These are phyloP conservation scores for Diplodia mutila DNA, from an alignment of 2,329 filamentous ascomycete species.

Conservation along the genomic window DNA sequence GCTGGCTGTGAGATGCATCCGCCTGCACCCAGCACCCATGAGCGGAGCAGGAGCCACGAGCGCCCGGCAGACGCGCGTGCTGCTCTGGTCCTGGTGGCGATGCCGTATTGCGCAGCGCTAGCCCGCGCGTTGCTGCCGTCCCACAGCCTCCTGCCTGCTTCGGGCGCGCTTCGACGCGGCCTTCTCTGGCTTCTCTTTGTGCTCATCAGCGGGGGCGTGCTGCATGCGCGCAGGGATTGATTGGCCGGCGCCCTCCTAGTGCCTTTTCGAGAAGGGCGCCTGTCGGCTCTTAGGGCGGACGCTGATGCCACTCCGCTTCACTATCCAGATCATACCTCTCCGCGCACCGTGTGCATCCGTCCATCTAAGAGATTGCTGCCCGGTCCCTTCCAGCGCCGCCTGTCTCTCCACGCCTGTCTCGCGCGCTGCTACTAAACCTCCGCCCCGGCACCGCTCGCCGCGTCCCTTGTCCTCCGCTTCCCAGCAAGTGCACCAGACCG, in stretches of 20 bases:
- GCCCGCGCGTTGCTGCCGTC: slow-evolving; percentile 5
- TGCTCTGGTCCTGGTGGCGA: slow-evolving; percentile 16
- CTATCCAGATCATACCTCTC: slow-evolving; percentile 22
- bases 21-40: not conserved
- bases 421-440: slow-evolving; percentile 17
- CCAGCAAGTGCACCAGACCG: not conserved
- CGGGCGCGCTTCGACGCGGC: slow-evolving; percentile 22
- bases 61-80: slow-evolving; percentile 19
- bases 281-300: slow-evolving; percentile 22
- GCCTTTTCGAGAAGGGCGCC: slow-evolving; percentile 21
- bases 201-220: slow-evolving; percentile 20
- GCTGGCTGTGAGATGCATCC: slow-evolving; percentile 14
- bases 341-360: slow-evolving; percentile 22
- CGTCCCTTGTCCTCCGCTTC: slow-evolving; percentile 19
- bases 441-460: slow-evolving; percentile 21
- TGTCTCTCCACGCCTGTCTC: slow-evolving; percentile 16
- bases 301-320: slow-evolving; percentile 23
- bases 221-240: not conserved
- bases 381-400: slow-evolving; percentile 20
- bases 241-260: slow-evolving; percentile 11
- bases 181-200: slow-evolving; percentile 24
- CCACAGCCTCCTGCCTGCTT: slow-evolving; percentile 22
- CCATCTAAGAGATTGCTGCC: slow-evolving; percentile 14
- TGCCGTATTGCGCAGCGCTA: slow-evolving; percentile 6
- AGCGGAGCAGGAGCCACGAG: slow-evolving; percentile 9